Percentiles rank a stretch among this genome's conserved stretches.
Evolutionary conservation across 805 yeast species (phyloP).

Genomic region (Cyberlindnera maclurae): DNA sequence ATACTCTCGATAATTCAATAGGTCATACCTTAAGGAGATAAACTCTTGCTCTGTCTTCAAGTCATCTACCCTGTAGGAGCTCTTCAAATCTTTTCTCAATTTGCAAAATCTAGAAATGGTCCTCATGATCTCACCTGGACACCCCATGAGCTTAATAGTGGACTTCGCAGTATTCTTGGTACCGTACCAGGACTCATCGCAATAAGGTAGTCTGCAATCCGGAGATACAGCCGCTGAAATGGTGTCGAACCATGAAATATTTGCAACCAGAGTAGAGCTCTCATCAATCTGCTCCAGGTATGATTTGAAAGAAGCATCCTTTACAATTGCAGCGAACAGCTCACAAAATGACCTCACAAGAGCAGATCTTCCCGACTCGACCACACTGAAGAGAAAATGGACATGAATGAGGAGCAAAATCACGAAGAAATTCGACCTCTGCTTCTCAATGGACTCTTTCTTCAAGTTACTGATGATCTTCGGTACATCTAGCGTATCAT

Average conservation of each 20-base stretch:
- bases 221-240: constrained; percentile 49
- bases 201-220: constrained; percentile 48
- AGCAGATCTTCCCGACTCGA: constrained; percentile 50
- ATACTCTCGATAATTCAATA: constrained; percentile 42
- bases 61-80: constrained; percentile 11
- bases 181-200: constrained; percentile 49
- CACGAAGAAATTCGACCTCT: constrained; percentile 37
- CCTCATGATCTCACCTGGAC: constrained; percentile 50
- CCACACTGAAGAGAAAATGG: constrained; percentile 44
- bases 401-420: constrained; percentile 46
- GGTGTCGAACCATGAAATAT: constrained; percentile 56
- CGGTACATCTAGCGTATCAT: constrained; percentile 25
- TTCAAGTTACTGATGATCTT: constrained; percentile 31
- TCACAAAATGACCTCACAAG: constrained; percentile 41
- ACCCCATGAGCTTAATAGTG: constrained; percentile 49
- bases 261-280: constrained; percentile 40
- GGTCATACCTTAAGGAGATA: constrained; percentile 27
- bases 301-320: constrained; percentile 35
- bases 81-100: constrained; percentile 25
- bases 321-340: constrained; percentile 42
- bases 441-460: constrained; percentile 26
- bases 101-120: constrained; percentile 39
- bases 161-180: constrained; percentile 34
- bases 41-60: constrained; percentile 20
- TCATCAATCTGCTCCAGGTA: constrained; percentile 42